phyloP scores from a whole-genome alignment of 75 land plant genomes.

The Isoetes taiwanensis region DNA sequence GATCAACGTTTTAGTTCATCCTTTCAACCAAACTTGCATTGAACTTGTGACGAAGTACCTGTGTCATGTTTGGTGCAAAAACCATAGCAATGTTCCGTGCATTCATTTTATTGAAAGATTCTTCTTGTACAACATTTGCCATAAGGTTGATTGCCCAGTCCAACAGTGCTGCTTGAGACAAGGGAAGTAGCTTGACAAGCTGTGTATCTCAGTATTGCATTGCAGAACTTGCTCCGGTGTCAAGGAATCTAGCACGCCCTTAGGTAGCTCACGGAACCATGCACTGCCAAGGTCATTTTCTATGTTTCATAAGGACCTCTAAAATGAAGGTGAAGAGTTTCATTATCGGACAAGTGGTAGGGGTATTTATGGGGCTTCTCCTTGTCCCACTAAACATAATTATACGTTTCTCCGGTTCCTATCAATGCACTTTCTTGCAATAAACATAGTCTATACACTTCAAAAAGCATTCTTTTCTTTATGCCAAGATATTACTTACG shows the following conservation, averaged over 20 bases:
- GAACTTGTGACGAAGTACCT: background rate
- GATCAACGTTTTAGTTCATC: background rate
- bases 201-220: slow-evolving; percentile 17
- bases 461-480: too few relatives aligned
- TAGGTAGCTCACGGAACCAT: slow-evolving; percentile 26
- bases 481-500: too few relatives aligned
- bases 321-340: background rate
- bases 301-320: too few relatives aligned
- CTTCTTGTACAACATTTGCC: slow-evolving; percentile 20
- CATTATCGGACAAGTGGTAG: background rate
- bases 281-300: too few relatives aligned
- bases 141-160: slow-evolving; percentile 26
- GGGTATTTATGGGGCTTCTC: background rate
- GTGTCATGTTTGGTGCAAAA: slow-evolving; percentile 21
- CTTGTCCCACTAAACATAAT: too few relatives aligned
- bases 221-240: slow-evolving; percentile 23
- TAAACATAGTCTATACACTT: too few relatives aligned
- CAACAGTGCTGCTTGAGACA: slow-evolving; percentile 18
- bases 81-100: slow-evolving; percentile 21
- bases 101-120: slow-evolving; percentile 20
- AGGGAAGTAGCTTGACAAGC: slow-evolving; percentile 12
- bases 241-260: slow-evolving; percentile 14
- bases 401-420: too few relatives aligned
- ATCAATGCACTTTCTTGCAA: too few relatives aligned
- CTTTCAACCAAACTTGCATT: background rate